Evolutionary conservation across 2,329 filamentous ascomycete species (phyloP).

Genomic region (Macroventuria anomochaeta): DNA sequence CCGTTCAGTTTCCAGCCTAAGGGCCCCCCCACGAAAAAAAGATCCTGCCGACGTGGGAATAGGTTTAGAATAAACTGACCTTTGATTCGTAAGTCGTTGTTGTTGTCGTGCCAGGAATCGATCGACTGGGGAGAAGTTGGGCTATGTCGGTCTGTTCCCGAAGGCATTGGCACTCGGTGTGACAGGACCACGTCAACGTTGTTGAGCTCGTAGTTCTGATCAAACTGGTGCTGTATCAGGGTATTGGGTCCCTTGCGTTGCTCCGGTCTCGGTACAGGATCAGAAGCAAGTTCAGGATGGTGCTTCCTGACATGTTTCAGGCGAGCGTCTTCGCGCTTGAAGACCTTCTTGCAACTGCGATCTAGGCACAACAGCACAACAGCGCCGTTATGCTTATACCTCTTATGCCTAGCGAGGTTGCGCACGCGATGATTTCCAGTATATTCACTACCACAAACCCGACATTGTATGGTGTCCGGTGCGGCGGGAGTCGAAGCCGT

Average conservation of each 20-base stretch:
- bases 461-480: background rate
- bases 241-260: background rate
- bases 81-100: too few relatives aligned
- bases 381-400: background rate
- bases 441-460: background rate
- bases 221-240: background rate
- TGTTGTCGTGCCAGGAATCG: too few relatives aligned
- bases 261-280: background rate
- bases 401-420: background rate
- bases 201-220: background rate
- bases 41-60: too few relatives aligned
- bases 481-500: too few relatives aligned
- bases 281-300: background rate
- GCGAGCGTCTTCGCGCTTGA: background rate
- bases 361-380: background rate
- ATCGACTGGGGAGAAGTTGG: too few relatives aligned
- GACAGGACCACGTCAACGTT: too few relatives aligned
- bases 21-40: too few relatives aligned
- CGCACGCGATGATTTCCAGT: background rate
- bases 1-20: too few relatives aligned
- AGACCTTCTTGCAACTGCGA: background rate
- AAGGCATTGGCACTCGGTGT: too few relatives aligned
- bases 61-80: too few relatives aligned
- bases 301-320: constrained; percentile 1
- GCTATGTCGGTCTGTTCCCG: too few relatives aligned